phyloP scores from a whole-genome alignment of 345 rosid species.

The Erucastrum elatum region DNA sequence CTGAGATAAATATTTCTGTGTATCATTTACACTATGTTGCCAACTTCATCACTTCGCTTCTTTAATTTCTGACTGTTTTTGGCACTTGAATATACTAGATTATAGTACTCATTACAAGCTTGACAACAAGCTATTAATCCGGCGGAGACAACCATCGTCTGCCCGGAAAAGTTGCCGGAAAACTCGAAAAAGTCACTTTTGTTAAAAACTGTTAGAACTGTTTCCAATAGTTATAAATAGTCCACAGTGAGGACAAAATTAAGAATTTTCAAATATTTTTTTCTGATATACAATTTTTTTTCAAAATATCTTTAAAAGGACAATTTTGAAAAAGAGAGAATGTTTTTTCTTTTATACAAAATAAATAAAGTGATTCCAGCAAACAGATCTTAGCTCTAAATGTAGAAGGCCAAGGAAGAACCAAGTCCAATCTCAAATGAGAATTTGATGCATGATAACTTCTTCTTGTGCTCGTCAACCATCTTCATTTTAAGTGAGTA shows the following conservation, averaged over 20 bases:
- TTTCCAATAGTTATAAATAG: neutral
- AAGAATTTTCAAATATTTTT: neutral
- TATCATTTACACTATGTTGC: no score
- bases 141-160: no score
- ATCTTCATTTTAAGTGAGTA: slow-evolving; percentile 91
- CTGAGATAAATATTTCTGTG: no score
- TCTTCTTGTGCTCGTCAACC: slow-evolving; percentile 47
- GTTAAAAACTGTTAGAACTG: no score
- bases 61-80: no score
- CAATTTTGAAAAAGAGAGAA: neutral
- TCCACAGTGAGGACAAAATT: slow-evolving; percentile 4
- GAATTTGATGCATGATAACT: slow-evolving; percentile 79
- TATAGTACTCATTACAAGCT: no score
- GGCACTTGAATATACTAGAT: no score
- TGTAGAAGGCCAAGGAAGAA: slow-evolving; percentile 55
- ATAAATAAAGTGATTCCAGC: slow-evolving; percentile 13
- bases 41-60: no score
- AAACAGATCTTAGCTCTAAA: slow-evolving; percentile 31
- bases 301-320: no score
- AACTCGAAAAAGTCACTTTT: no score
- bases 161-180: no score
- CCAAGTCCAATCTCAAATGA: slow-evolving; percentile 66
- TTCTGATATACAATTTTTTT: slow-evolving; percentile 12
- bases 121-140: no score
- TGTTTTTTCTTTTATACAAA: slow-evolving; percentile 7